Percentiles rank a stretch among this genome's conserved stretches.
Conservation (phyloP, 1,284 basidiomycete genomes). For the Fomitopsis palustris region DNA sequence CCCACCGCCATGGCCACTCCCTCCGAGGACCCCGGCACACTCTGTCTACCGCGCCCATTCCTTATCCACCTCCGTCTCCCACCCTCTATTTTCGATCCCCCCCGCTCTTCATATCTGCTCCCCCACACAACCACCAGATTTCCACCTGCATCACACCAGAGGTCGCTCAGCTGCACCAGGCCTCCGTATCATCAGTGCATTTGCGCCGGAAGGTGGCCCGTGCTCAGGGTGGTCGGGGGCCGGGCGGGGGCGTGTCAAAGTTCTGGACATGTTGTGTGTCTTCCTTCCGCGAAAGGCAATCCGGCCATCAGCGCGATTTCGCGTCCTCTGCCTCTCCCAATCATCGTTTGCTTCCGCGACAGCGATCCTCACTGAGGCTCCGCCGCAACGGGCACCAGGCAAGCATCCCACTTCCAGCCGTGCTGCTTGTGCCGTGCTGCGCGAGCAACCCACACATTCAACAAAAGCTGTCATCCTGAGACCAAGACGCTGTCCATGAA, state of each 20-base stretch:
- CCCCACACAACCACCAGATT: too few species aligned
- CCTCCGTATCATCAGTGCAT: not conserved
- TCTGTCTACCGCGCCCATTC: not conserved
- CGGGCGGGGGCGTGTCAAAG: constrained; percentile 1
- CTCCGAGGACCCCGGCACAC: not conserved
- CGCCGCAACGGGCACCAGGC: not conserved
- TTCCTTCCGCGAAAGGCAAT: constrained; percentile 2
- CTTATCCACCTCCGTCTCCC: not conserved
- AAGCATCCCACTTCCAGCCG: not conserved
- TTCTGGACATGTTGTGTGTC: constrained; percentile 3
- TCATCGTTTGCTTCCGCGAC: not conserved
- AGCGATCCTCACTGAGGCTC: not conserved
- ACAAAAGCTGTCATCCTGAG: not conserved
- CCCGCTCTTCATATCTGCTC: too few species aligned
- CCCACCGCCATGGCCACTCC: constrained; percentile 2
- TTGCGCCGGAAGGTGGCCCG: not conserved
- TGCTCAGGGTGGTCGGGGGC: constrained; percentile 4
- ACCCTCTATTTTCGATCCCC: not conserved
- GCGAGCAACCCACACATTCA: too few species aligned
- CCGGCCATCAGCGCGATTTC: constrained; percentile 2
- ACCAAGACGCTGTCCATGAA: not conserved
- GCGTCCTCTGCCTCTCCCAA: not conserved
- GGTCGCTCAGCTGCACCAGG: not conserved
- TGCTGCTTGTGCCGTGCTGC: too few species aligned
- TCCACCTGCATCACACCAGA: not conserved